Base-by-base conservation (phyloP, 768 basidiomycete species). In the Coprinellus aureogranulatus region DNA sequence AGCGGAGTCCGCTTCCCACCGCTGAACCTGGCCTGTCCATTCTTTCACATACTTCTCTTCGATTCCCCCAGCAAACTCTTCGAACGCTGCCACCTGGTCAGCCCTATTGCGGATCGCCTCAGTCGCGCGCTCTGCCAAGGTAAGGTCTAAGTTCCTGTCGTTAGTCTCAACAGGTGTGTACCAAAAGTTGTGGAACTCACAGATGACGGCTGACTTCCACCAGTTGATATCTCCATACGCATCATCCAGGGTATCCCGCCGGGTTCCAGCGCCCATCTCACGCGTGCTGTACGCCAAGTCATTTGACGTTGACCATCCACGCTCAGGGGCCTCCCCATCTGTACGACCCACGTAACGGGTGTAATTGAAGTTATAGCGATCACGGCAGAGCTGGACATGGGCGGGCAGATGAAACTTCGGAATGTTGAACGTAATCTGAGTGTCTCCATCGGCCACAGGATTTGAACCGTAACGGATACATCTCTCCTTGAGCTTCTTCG, bases 181-280 rank as follows among this genome's bases (percentile, higher is more conserved):
- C 10, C 8, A 9, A 61, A 63, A 37, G 28, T 59, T 56, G n/a
- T 52, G n/a, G 74, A 27, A 16, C 45, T 39, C 2, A 62, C 28
- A 0, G 10, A 44, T 44, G 10, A 5, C 41, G 8, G 20, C 41
- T 5, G 61, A 49, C 44, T 71, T 73, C 28, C 50, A 54, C 70
- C 70, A 75, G 39, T 73, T 73, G 47, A 59, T 61, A 41, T 65
- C 60, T 0, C 61, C 65, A 53, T 68, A 72, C 25, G 70, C 67
- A 26, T 64, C 62, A 48, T 73, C 67, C 0, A 75, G 30, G 0
- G 59, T 63, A 26, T 72, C 69, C 0, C 62, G 56, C 2, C 69
- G 55, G 5, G 64, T 65, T 2, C 71, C 71, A 10, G 70, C 68
- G 5, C 74, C 73, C 76, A 77, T 77, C 61, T 74, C 72, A 30